Evolutionary conservation across 2,329 filamentous ascomycete species (phyloP), one percentile per base, ranked within the genome.

Genomic region (Pseudopithomyces chartarum): DNA sequence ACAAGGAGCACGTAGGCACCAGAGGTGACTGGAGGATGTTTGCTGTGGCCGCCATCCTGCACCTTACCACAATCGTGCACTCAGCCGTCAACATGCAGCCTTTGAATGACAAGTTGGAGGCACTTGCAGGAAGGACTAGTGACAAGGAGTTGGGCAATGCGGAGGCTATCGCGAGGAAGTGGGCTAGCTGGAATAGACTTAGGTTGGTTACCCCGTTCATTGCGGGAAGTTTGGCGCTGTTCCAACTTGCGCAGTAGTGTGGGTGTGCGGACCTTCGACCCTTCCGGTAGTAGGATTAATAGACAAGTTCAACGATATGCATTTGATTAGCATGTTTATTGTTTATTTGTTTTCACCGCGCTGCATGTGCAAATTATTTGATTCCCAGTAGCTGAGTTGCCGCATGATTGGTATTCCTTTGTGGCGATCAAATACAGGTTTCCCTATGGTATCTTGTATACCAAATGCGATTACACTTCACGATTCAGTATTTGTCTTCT

Each of bases 61-160:
- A 82, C 55, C 60, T 83, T 26, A 70, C 77, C 26, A 81, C 78
- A 0, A 78, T 82, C 39, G 58, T 82, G n/a, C 80, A 82, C 57
- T 80, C 78, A 12, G 80, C 80, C 2, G 52, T 79, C 17, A 82
- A 83, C 56, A 81, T 82, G 80, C 80, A 82, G 74, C 80, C 80
- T 22, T 61, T 82, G 60, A 82, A 83, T 54, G 76, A 78, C 55
- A 78, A 79, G 67, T 57, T 82, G n/a, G 78, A 80, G 55, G 76
- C 73, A 15, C 65, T 82, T 53, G 73, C 59, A 23, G 74, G 54
- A 56, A 67, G 67, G 42, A 64, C 66, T 17, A 60, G 61, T 5
- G 71, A 67, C 39, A 71, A 73, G 57, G 71, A 75, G 52, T 52
- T 74, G 56, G 59, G 57, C 1, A 57, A 71, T 56, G 74, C 73